Percentiles rank a stretch among this genome's conserved stretches.
These are phyloP conservation scores for Globisporangium spiculum DNA, from an alignment of 352 stramenopile species.

Conservation along the genomic window DNA sequence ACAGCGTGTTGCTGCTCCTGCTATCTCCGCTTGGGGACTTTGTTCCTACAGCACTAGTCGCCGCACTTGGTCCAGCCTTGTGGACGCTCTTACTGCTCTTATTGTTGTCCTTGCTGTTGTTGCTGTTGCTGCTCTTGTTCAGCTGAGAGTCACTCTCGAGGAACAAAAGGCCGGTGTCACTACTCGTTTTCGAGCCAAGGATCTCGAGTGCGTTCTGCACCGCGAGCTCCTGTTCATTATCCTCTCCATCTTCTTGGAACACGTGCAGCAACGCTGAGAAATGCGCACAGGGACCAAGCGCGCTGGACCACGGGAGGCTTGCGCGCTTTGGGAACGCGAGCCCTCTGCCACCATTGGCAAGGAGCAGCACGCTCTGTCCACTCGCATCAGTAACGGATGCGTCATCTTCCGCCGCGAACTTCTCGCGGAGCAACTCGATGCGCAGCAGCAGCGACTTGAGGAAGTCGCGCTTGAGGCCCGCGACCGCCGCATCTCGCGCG, in stretches of 20 bases:
- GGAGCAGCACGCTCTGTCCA: conserved; percentile 18
- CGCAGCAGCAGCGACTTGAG: conserved; percentile 59
- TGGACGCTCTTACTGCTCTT: neutral
- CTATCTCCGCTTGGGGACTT: neutral
- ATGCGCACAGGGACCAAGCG: conserved; percentile 11
- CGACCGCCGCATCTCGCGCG: conserved; percentile 31
- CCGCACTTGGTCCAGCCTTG: conserved; percentile 10
- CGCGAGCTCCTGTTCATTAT: conserved; percentile 17
- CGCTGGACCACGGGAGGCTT: conserved; percentile 37
- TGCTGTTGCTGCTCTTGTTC: conserved; percentile 12
- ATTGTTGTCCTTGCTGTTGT: conserved; percentile 11
- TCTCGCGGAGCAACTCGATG: conserved; percentile 37
- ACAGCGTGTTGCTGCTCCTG: conserved; percentile 12
- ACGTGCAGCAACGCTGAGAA: conserved; percentile 41
- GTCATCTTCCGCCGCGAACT: neutral
- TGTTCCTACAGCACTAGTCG: conserved; percentile 12
- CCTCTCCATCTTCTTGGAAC: conserved; percentile 43
- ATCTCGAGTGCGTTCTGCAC: conserved; percentile 64
- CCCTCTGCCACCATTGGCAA: conserved; percentile 32
- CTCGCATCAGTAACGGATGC: neutral
- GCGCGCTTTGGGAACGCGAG: conserved; percentile 45
- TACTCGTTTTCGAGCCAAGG: conserved; percentile 25
- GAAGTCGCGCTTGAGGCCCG: conserved; percentile 67
- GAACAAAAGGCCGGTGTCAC: neutral
- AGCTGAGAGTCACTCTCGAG: conserved; percentile 19